Evolutionary conservation across 1,284 basidiomycete species (phyloP).

Genomic region (Papiliotrema terrestris): DNA sequence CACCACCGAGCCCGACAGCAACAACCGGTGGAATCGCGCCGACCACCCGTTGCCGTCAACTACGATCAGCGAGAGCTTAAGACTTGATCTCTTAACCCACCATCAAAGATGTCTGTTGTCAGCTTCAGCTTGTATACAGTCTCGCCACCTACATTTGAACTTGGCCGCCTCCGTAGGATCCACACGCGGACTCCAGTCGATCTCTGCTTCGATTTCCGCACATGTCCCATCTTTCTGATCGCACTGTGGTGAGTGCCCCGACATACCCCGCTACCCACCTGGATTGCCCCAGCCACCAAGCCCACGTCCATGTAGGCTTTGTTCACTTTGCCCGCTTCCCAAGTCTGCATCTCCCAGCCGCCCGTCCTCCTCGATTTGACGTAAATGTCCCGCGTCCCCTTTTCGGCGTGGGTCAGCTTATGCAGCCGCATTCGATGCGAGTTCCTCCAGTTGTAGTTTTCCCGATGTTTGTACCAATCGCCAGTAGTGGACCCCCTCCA

Average conservation of each 20-base stretch:
- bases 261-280: constrained; percentile 16
- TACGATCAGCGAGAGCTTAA: not conserved
- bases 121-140: not conserved
- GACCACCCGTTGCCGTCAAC: constrained; percentile 51
- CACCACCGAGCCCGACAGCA: constrained; percentile 48
- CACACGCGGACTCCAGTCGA: constrained; percentile 32
- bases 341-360: constrained; percentile 31
- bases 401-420: constrained; percentile 30
- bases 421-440: constrained; percentile 47
- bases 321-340: constrained; percentile 37
- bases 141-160: constrained; percentile 39
- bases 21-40: constrained; percentile 45
- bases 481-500: constrained; percentile 51
- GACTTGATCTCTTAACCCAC: not conserved
- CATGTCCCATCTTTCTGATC: constrained; percentile 47
- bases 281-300: constrained; percentile 41
- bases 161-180: constrained; percentile 32
- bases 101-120: constrained; percentile 6
- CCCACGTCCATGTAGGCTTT: constrained; percentile 48
- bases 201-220: constrained; percentile 39
- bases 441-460: constrained; percentile 40
- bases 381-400: constrained; percentile 38
- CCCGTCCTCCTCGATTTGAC: constrained; percentile 31
- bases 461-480: constrained; percentile 37
- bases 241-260: constrained; percentile 25